Conservation (phyloP, 306 rosid species). For the Notholithocarpus densiflorus region DNA sequence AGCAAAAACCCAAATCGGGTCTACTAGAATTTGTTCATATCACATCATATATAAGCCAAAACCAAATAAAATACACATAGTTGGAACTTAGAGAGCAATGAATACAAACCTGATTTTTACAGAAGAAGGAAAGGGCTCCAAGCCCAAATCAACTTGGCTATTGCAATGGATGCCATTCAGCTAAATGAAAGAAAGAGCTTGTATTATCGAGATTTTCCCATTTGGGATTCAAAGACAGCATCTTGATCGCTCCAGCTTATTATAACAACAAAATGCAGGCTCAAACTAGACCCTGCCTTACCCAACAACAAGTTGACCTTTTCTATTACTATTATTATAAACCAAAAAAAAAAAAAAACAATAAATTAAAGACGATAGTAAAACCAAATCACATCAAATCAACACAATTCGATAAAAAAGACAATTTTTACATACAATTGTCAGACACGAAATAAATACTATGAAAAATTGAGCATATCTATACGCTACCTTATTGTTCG, state of each 20-base stretch:
- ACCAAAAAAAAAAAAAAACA: neutral
- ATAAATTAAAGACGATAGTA: neutral
- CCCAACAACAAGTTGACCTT: constrained; percentile 72
- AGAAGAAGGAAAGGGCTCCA: constrained; percentile 49
- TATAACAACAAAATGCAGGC: constrained; percentile 48
- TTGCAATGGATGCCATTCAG: constrained; percentile 95
- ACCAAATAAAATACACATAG: neutral
- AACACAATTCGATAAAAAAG: constrained; percentile 10
- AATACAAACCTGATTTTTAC: constrained; percentile 48
- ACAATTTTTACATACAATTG: constrained; percentile 25
- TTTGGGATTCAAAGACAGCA: constrained; percentile 64
- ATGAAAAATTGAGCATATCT: no score
- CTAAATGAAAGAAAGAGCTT: constrained; percentile 64
- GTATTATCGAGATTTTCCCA: constrained; percentile 32
- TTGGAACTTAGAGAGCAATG: neutral
- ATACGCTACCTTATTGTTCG: constrained; percentile 15
- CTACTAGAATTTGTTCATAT: no score
- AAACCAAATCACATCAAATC: constrained; percentile 18
- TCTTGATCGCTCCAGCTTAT: constrained; percentile 63
- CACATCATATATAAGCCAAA: neutral
- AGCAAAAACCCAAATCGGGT: neutral
- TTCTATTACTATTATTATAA: constrained; percentile 27
- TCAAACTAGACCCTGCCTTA: constrained; percentile 48
- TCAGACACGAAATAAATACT: constrained; percentile 11
- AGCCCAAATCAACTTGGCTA: constrained; percentile 59